Evolutionary conservation across 208 protist genomes (phyloP), one percentile per base, ranked within the genome.

Genomic region (Leishmania major): DNA sequence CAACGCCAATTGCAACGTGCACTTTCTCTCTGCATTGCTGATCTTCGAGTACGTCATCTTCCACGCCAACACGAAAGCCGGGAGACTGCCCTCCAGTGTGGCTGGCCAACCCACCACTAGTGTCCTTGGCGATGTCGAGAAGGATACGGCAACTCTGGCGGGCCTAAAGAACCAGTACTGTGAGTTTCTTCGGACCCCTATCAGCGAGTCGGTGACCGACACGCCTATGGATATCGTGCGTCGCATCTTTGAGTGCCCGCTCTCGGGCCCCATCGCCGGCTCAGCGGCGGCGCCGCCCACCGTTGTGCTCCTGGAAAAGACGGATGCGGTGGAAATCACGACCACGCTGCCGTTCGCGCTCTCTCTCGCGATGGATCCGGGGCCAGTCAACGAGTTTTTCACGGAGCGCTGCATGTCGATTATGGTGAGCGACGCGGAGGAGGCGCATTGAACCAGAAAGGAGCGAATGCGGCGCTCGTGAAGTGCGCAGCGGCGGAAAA

Each of bases 311-410:
- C 59, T 95, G 66, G 40, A 55, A n/a, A 91, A 83, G 79, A 72
- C 76, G 10, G 82, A 94, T 43, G 87, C 92, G 37, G 74, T 96
- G 45, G 93, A 98, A 60, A 96, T 98, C 45, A 98, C 93, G 1
- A 95, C 90, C 25, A 89, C 92, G 51, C 84, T 98, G n/a, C 95
- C 95, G 0, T 98, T 96, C 86, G 92, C 91, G 43, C 80, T 98
- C 40, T 95, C 95, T 31, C 90, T 98, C 7, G 91, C 93, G 35
- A 80, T 96, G 62, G 80, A 90, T 59, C 91, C 92, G 35, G 95
- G 95, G 0, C 93, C 92, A 1, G 90, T 95, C 47, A 96, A 96
- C 78, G 90, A 92, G 67, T 84, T 91, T 64, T 96, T 98, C 81
- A 93, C 90, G 3, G 93, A 96, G 67, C 64, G 87, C 0, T 90